Evolutionary conservation across 116 monocot species (phyloP).

Genomic region (Posidonia oceanica): DNA sequence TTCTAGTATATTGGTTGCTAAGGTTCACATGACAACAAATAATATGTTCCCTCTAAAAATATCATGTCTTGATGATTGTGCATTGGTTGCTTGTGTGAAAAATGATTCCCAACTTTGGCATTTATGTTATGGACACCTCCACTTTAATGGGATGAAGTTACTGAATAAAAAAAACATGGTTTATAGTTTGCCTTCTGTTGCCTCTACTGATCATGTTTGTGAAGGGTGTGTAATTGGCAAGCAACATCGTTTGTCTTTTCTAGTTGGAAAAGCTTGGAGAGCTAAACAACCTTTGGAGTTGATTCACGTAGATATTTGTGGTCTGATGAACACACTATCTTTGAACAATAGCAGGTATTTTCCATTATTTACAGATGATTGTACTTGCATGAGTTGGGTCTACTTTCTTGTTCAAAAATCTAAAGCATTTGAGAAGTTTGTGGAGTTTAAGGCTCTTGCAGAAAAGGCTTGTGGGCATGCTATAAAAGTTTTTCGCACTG

Average conservation of each 20-base stretch:
- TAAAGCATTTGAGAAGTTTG: slow-evolving; percentile 14
- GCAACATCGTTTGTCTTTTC: slow-evolving; percentile 9
- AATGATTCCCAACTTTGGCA: no score
- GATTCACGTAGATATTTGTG: slow-evolving; percentile 15
- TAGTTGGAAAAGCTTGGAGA: slow-evolving; percentile 9
- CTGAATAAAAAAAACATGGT: background rate
- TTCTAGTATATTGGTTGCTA: background rate
- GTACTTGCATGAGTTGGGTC: slow-evolving; percentile 7
- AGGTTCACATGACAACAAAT: background rate
- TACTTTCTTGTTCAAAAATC: slow-evolving; percentile 12
- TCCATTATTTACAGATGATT: slow-evolving; percentile 17
- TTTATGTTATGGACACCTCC: no score
- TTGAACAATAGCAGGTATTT: slow-evolving; percentile 12
- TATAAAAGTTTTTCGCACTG: background rate
- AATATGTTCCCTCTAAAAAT: slow-evolving; percentile 8
- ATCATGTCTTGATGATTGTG: background rate
- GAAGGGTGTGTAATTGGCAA: slow-evolving; percentile 14
- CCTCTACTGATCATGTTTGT: slow-evolving; percentile 1
- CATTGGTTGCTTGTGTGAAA: background rate
- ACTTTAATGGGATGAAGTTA: slow-evolving; percentile 9
- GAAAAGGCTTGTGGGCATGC: slow-evolving; percentile 4
- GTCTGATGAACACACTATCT: slow-evolving; percentile 1
- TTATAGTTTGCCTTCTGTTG: slow-evolving; percentile 6
- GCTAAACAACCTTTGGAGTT: slow-evolving; percentile 8
- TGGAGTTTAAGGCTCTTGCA: slow-evolving; percentile 10